Evolutionary conservation across 495 filamentous ascomycete species (phyloP).

Genomic region (Penicillium herquei): DNA sequence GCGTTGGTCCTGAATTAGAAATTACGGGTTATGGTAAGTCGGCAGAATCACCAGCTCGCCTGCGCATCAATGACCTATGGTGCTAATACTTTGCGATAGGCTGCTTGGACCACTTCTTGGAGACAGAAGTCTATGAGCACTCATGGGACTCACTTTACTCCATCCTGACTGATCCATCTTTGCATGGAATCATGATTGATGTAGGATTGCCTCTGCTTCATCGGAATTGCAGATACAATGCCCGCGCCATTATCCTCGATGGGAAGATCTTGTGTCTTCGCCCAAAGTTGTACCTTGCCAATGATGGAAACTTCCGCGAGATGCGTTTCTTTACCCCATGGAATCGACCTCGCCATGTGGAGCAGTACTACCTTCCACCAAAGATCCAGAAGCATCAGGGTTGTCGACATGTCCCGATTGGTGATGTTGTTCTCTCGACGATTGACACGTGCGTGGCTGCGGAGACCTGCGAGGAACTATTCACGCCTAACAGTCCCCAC

Average conservation of each 20-base stretch:
- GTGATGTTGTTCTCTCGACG: constrained; percentile 72
- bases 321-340: constrained; percentile 63
- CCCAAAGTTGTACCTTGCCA: constrained; percentile 79
- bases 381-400: constrained; percentile 59
- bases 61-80: not conserved
- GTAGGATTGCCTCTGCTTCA: constrained; percentile 12
- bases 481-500: constrained; percentile 53
- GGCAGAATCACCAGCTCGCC: not conserved
- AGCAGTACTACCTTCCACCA: constrained; percentile 67
- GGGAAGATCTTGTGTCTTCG: constrained; percentile 69
- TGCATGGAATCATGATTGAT: constrained; percentile 12
- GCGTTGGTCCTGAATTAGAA: constrained; percentile 11
- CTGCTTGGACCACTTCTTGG: constrained; percentile 12
- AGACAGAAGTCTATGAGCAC: constrained; percentile 12
- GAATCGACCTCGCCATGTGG: constrained; percentile 54
- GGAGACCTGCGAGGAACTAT: constrained; percentile 78
- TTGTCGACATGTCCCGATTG: constrained; percentile 59
- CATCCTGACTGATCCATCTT: constrained; percentile 6
- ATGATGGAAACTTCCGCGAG: constrained; percentile 37
- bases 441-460: constrained; percentile 64
- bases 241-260: constrained; percentile 58
- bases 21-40: constrained; percentile 11
- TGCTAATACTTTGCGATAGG: constrained; percentile 1
- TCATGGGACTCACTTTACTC: constrained; percentile 15
- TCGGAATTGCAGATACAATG: constrained; percentile 14